Evolutionary conservation across 768 basidiomycete species (phyloP).

Genomic region (Podaxis sp.): DNA sequence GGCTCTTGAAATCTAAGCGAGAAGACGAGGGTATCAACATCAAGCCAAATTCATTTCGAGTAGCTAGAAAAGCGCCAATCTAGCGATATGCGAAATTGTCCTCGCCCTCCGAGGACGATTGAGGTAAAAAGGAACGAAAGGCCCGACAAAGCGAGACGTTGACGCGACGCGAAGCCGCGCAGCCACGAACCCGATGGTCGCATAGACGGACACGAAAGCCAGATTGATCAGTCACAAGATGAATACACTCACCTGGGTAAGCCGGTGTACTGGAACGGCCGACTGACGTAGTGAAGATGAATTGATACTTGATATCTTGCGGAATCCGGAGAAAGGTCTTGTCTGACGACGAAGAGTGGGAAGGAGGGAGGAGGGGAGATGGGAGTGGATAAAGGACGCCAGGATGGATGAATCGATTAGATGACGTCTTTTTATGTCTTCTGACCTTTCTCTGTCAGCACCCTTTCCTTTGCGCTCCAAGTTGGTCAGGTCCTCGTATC

Average conservation of each 20-base stretch:
- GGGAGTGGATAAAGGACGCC: slow-evolving; percentile 16
- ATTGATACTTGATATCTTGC: slow-evolving; percentile 5
- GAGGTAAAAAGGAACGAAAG: not conserved
- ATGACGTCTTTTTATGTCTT: slow-evolving; percentile 10
- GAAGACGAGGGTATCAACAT: not conserved
- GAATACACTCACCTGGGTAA: slow-evolving; percentile 17
- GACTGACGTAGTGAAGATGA: slow-evolving; percentile 8
- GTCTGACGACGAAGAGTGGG: slow-evolving; percentile 8
- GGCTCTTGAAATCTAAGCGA: slow-evolving; percentile 14
- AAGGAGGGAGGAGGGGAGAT: slow-evolving; percentile 8
- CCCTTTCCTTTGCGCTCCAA: not conserved
- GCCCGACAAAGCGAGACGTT: not conserved
- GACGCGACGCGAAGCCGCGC: not conserved
- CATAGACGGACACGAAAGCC: not conserved
- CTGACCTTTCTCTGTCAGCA: not conserved
- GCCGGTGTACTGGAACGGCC: slow-evolving; percentile 7
- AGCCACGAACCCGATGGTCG: not conserved
- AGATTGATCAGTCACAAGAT: not conserved
- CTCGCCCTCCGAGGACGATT: slow-evolving; percentile 7
- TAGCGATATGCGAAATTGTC: not conserved
- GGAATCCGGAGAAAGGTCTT: not conserved
- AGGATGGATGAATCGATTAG: slow-evolving; percentile 15
- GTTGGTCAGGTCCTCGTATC: not conserved
- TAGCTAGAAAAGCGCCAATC: not conserved
- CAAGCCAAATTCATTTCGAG: not conserved